phyloP scores from a whole-genome alignment of 495 filamentous ascomycete species.

The Penicillium riverlandense region DNA sequence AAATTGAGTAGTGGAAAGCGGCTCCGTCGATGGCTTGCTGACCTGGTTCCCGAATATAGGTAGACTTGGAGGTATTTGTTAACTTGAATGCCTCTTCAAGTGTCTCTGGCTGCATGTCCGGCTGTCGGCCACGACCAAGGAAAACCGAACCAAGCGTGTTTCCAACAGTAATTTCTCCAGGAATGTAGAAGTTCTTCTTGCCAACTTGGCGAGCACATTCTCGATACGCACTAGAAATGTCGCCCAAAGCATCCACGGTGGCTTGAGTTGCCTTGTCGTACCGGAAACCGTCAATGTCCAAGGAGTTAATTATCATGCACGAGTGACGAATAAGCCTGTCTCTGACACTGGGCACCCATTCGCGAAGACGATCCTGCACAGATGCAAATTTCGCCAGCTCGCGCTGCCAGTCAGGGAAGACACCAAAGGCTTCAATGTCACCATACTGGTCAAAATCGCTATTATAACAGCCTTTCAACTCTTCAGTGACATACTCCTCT shows the following conservation, averaged over 20 bases:
- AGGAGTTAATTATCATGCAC: slow-evolving; percentile 54
- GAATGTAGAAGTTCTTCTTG: slow-evolving; percentile 59
- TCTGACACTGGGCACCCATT: slow-evolving; percentile 57
- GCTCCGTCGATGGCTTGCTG: slow-evolving; percentile 56
- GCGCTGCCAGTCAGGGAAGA: slow-evolving; percentile 59
- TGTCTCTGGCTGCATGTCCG: slow-evolving; percentile 39
- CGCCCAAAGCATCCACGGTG: slow-evolving; percentile 55
- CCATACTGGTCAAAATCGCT: slow-evolving; percentile 70
- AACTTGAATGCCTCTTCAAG: slow-evolving; percentile 40
- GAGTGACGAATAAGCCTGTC: slow-evolving; percentile 56
- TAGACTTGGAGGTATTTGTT: slow-evolving; percentile 34
- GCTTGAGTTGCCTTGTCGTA: slow-evolving; percentile 64
- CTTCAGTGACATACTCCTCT: slow-evolving; percentile 32
- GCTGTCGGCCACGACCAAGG: slow-evolving; percentile 57
- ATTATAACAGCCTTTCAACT: slow-evolving; percentile 54
- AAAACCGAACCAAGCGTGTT: slow-evolving; percentile 60
- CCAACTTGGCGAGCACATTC: slow-evolving; percentile 48
- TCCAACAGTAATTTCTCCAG: slow-evolving; percentile 59
- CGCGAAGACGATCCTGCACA: slow-evolving; percentile 68
- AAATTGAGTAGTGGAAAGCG: slow-evolving; percentile 68
- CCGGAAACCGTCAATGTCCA: slow-evolving; percentile 66
- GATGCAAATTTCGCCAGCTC: slow-evolving; percentile 68
- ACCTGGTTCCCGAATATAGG: slow-evolving; percentile 46
- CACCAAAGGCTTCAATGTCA: slow-evolving; percentile 61
- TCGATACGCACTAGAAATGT: slow-evolving; percentile 47